Base-by-base conservation (phyloP, 2,329 filamentous ascomycete genomes). In the Samsoniella hepiali region DNA sequence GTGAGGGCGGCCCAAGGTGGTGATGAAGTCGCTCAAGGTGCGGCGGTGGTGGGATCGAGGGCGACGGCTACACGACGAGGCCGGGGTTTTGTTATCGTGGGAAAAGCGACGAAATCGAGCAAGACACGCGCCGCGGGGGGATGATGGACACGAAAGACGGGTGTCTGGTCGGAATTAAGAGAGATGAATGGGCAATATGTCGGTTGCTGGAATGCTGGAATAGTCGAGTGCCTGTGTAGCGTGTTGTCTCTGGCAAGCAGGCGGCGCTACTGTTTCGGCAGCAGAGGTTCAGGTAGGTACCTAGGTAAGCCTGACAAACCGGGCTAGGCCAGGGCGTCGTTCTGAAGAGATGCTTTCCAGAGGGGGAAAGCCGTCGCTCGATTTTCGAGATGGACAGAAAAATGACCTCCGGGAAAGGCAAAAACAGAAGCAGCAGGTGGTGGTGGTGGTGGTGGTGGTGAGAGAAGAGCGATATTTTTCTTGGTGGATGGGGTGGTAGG, bases 201-300 rank as follows among this genome's bases (percentile, higher is more conserved):
- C 10, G 29, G 31, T 22, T 38, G 15, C 67, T 65, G 67, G 67
- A 68, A 68, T 67, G 65, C 58, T 66, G 59, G 45, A 22, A 50
- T 15, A 13, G 45, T 40, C 44, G 57, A 50, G 50, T 38, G 32
- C 50, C 32, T 29, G 32, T 38, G 32, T 3, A 34, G 50, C 3
- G 50, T 15, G 17, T 36, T 38, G 50, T 54, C 32, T 54, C 32
- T 54, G 32, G 50, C 13, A 4, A 44, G 31, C 32, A 40, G 32
- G 53, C 38, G 13, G 27, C 53, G 53, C 9, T 17, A 40, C n/a
- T 42, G 11, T 38, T 54, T n/a, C 15, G 51, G n/a, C 22, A 32
- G 51, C 22, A 22, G 22, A 22, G 22, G 22, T 22, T 22, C 22
- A 22, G 22, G 22, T 22, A 22, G 22, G 22, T 22, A 22, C 22